Conservation (phyloP, 1,284 basidiomycete genomes). For the Peniophora sp. region DNA sequence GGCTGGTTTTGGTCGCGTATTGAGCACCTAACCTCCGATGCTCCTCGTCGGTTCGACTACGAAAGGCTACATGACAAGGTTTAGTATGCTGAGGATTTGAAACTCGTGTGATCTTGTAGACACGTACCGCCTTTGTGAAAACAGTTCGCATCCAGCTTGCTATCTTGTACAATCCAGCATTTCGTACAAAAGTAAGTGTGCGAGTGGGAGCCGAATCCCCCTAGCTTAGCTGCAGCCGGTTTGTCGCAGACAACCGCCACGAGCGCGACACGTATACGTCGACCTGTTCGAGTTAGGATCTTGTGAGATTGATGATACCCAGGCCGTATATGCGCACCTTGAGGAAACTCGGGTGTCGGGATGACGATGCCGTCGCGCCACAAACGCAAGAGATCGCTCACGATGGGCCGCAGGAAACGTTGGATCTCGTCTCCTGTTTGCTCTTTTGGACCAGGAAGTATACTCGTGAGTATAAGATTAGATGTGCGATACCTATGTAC, state of each 20-base stretch:
- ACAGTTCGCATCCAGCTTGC: slow-evolving; percentile 11
- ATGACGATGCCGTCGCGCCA: slow-evolving; percentile 19
- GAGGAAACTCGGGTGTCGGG: slow-evolving; percentile 11
- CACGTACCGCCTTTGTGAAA: slow-evolving; percentile 11
- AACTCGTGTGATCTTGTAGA: neutral
- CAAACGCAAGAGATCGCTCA: slow-evolving; percentile 24
- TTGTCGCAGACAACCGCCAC: slow-evolving; percentile 27
- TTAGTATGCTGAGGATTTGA: neutral
- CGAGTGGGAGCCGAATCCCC: slow-evolving; percentile 23
- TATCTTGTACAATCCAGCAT: slow-evolving; percentile 21
- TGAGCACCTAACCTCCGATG: slow-evolving; percentile 5
- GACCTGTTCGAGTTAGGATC: too few species aligned
- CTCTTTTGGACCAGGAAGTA: slow-evolving; percentile 29
- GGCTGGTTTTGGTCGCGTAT: slow-evolving; percentile 5
- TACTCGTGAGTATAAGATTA: slow-evolving; percentile 22
- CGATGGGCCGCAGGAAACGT: slow-evolving; percentile 16
- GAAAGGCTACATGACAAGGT: slow-evolving; percentile 6
- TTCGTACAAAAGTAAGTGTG: slow-evolving; percentile 25
- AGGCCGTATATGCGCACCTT: slow-evolving; percentile 22
- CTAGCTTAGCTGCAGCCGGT: slow-evolving; percentile 27
- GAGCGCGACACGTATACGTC: slow-evolving; percentile 20
- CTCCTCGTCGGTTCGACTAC: slow-evolving; percentile 6
- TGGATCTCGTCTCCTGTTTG: slow-evolving; percentile 23
- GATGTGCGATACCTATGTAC: slow-evolving; percentile 19
- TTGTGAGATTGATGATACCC: too few species aligned